phyloP scores from a whole-genome alignment of 768 basidiomycete genomes.

The Saitozyma sp. region DNA sequence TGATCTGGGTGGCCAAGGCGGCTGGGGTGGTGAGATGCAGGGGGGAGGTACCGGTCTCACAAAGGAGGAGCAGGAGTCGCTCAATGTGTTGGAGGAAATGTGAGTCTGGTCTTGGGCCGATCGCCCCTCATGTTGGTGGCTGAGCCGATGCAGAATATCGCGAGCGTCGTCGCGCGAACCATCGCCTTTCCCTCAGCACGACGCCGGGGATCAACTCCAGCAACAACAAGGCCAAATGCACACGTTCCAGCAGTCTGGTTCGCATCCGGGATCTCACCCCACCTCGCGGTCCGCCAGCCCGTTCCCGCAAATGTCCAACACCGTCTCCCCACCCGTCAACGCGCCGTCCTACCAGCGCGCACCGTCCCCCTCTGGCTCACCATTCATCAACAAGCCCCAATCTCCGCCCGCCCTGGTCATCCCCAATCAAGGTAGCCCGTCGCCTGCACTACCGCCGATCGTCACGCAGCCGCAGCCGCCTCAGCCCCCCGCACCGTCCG shows the following conservation, averaged over 20 bases:
- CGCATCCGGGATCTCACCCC: conserved; percentile 12
- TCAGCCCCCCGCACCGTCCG: conserved; percentile 11
- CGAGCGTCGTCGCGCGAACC: conserved; percentile 24
- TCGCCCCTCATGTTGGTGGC: background rate
- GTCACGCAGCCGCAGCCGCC: conserved; percentile 20
- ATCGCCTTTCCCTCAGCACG: conserved; percentile 16
- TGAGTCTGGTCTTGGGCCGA: conserved; percentile 6
- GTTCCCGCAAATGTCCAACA: conserved; percentile 11
- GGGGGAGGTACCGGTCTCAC: background rate
- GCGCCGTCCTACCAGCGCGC: conserved; percentile 11
- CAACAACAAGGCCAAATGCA: conserved; percentile 7
- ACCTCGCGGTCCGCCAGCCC: conserved; percentile 23
- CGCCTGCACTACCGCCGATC: conserved; percentile 39
- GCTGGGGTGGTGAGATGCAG: background rate
- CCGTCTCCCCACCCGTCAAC: conserved; percentile 18
- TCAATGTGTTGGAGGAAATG: conserved; percentile 23
- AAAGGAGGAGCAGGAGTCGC: background rate
- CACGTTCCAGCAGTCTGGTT: background rate
- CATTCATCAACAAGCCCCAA: conserved; percentile 38
- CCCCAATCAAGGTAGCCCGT: conserved; percentile 28
- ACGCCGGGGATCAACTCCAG: conserved; percentile 1
- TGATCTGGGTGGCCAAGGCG: conserved; percentile 14
- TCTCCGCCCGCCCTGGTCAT: conserved; percentile 46
- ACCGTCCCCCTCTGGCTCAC: conserved; percentile 14
- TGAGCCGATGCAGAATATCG: conserved; percentile 14